Percentiles rank a stretch among this genome's conserved stretches.
Conservation (phyloP, 2,329 filamentous ascomycete genomes). For the Periglandula ipomoeae region DNA sequence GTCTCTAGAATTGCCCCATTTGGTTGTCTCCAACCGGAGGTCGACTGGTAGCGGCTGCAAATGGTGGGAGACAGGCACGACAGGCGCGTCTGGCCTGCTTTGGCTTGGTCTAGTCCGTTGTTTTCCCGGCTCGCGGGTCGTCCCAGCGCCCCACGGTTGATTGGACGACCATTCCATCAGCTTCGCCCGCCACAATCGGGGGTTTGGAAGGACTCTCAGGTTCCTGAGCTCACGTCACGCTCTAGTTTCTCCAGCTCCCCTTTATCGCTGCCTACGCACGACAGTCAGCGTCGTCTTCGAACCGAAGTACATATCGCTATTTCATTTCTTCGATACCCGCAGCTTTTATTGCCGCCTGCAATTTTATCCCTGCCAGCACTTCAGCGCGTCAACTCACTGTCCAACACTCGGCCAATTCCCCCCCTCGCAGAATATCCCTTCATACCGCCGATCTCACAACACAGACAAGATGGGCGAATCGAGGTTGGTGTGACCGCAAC, state of each 20-base stretch:
- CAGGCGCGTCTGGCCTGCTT: too few relatives aligned
- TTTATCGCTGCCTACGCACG: slow-evolving; percentile 7
- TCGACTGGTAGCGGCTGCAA: too few relatives aligned
- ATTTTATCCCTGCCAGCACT: neutral
- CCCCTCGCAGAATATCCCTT: neutral
- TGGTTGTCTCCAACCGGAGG: too few relatives aligned
- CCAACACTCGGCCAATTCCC: neutral
- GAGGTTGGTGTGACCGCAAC: slow-evolving; percentile 24
- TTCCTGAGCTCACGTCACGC: slow-evolving; percentile 1
- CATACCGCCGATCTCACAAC: slow-evolving; percentile 4
- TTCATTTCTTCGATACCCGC: slow-evolving; percentile 4
- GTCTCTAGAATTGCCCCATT: slow-evolving; percentile 6
- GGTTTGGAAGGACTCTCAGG: neutral
- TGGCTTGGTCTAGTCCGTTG: slow-evolving; percentile 9
- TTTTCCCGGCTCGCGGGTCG: slow-evolving; percentile 11
- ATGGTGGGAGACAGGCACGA: too few relatives aligned
- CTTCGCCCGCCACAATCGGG: slow-evolving; percentile 2
- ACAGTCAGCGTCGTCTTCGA: slow-evolving; percentile 2
- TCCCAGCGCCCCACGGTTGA: slow-evolving; percentile 23
- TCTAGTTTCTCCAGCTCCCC: slow-evolving; percentile 10
- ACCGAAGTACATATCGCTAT: slow-evolving; percentile 1
- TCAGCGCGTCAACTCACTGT: neutral
- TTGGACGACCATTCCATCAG: slow-evolving; percentile 23
- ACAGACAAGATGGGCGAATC: slow-evolving; percentile 38
- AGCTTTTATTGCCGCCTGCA: neutral